Conservation (phyloP, 2,329 filamentous ascomycete genomes). For the Pyricularia sp. region DNA sequence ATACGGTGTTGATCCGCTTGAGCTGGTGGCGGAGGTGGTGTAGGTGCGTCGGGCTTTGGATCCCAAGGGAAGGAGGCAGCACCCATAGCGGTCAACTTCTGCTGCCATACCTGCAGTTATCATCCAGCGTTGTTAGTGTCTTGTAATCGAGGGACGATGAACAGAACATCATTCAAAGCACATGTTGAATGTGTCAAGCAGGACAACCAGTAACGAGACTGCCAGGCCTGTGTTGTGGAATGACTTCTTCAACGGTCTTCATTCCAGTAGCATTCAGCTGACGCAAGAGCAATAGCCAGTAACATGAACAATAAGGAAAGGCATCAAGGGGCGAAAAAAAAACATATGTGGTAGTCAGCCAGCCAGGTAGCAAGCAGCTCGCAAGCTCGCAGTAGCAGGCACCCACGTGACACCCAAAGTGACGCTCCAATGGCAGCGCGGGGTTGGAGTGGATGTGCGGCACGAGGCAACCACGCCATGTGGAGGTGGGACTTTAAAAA, state of each 20-base stretch:
- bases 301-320: background rate
- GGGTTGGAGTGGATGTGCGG: slow-evolving; percentile 7
- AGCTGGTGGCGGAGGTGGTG: slow-evolving; percentile 8
- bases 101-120: slow-evolving; percentile 74
- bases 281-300: background rate
- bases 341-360: background rate
- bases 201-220: background rate
- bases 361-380: background rate
- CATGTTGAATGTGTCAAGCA: background rate
- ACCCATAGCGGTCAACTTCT: slow-evolving; percentile 74
- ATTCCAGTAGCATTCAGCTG: background rate
- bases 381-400: background rate
- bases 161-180: background rate
- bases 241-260: background rate
- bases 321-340: background rate
- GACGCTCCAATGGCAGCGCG: slow-evolving; percentile 9
- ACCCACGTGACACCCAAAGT: background rate
- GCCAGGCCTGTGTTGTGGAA: background rate
- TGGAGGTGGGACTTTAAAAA: slow-evolving; percentile 36
- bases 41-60: slow-evolving; percentile 59
- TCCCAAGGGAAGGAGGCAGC: slow-evolving; percentile 95
- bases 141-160: background rate
- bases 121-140: background rate
- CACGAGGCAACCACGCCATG: slow-evolving; percentile 8
- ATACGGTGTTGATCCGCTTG: slow-evolving; percentile 8